Evolutionary conservation across 352 stramenopile genomes (phyloP).

Genomic region (Thalassiosira livingstoniorum): DNA sequence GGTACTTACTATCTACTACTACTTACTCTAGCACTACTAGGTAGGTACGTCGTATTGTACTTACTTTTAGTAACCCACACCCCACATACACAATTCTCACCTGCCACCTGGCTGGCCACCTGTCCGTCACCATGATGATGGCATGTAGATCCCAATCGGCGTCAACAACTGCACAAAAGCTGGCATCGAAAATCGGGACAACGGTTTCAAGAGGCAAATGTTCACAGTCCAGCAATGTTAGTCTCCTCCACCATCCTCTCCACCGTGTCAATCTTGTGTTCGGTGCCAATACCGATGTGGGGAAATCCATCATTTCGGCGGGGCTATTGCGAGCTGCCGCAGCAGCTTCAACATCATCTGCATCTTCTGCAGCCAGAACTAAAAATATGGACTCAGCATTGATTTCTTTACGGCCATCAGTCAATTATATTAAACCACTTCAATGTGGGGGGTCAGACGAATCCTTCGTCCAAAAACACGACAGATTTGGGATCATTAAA

Average conservation of each 20-base stretch:
- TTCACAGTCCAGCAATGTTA: neutral
- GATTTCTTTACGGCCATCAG: neutral
- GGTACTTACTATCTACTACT: no score
- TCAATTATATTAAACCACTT: conserved; percentile 95
- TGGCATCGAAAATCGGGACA: no score
- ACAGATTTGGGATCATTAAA: conserved; percentile 12
- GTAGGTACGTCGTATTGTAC: no score
- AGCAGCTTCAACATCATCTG: conserved; percentile 31
- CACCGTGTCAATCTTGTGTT: conserved; percentile 88
- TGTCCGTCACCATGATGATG: no score
- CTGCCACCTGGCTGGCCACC: no score
- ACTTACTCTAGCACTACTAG: no score
- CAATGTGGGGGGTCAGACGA: conserved; percentile 93
- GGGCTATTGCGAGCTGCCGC: conserved; percentile 90
- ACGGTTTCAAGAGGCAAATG: no score
- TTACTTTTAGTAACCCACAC: no score
- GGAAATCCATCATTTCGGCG: conserved; percentile 95
- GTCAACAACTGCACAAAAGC: no score
- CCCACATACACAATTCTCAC: no score
- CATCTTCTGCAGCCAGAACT: neutral
- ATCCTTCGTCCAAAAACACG: conserved; percentile 86
- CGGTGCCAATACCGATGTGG: conserved; percentile 97
- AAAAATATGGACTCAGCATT: neutral
- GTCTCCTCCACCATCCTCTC: conserved; percentile 9
- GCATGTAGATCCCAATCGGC: no score